phyloP scores from a whole-genome alignment of 192 early-diverging fungal species.

The Rhizophagus clarus region DNA sequence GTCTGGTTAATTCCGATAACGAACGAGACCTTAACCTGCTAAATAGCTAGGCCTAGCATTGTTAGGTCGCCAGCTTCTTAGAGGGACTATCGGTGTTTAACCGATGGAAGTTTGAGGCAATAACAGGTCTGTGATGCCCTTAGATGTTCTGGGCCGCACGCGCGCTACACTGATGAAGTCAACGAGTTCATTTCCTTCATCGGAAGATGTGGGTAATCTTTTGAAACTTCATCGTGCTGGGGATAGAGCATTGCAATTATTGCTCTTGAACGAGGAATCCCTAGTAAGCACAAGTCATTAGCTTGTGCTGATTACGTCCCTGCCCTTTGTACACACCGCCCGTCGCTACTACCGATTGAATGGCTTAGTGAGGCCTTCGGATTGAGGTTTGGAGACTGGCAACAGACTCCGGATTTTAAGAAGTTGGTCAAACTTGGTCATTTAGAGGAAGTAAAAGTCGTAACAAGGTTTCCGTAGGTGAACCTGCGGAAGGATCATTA shows the following conservation, averaged over 20 bases:
- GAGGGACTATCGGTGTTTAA: conserved; percentile 37
- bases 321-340: conserved; percentile 14
- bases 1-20: conserved; percentile 86
- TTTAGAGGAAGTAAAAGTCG: conserved; percentile 80
- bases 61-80: conserved; percentile 54
- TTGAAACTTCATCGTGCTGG: conserved; percentile 9
- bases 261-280: conserved; percentile 80
- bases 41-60: conserved; percentile 61
- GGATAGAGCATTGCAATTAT: conserved; percentile 54
- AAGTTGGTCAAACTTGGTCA: conserved; percentile 79
- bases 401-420: conserved; percentile 51
- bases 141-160: conserved; percentile 70
- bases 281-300: conserved; percentile 83
- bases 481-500: conserved; percentile 44
- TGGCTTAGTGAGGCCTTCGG: background rate
- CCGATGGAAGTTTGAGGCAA: conserved; percentile 40
- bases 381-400: conserved; percentile 25
- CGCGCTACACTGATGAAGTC: conserved; percentile 66
- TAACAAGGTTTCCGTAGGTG: conserved; percentile 21
- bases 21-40: conserved; percentile 83
- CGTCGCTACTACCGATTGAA: background rate
- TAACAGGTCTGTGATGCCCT: conserved; percentile 83
- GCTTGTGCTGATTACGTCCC: conserved; percentile 51
- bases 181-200: conserved; percentile 58
- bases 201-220: conserved; percentile 49